Base-by-base conservation (phyloP, 805 yeast species). In the Metschnikowia colocasiae region DNA sequence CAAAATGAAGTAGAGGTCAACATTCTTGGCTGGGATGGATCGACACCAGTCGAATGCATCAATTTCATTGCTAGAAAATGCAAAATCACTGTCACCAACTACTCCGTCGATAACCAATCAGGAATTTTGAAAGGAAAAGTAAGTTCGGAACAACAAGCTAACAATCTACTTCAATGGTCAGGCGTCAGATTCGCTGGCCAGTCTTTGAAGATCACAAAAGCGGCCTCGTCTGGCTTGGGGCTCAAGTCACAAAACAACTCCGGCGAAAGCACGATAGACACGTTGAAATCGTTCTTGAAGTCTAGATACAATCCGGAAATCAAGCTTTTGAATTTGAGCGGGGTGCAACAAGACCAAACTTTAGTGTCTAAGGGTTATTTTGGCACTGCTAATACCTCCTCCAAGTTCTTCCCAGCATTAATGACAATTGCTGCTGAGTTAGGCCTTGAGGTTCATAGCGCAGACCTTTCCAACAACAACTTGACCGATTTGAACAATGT, bases 361-460 rank as follows among this genome's bases (percentile, higher is more conserved):
- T 70, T 92, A 34, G 68, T 64, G 10, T 67, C 75, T 16, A 76
- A 75, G 50, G 95, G 96, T 0, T 71, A 88, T 44, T 82, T 90
- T 51, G 76, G 79, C 13, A 68, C 82, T 4, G 69, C 78, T 13
- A 65, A 81, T 9, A 81, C 87, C 1, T 76, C 83, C 29, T 76
- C 91, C 12, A 94, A 92, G 64, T 83, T 90, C 77, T 89, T 92
- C 63, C 85, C 89, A 9, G 98, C 98, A 0, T 68, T 94, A 54
- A 80, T 92, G 85, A 87, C 85, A 61, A 66, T 92, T 7, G 96
- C 96, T 1, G 67, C 71, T 3, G 79, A 79, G 45, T 52, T 67
- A 44, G 71, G 71, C 47, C 51, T 72, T n/a, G 81, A 79, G 23
- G 84, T 90, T 3, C 84, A 82, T 26, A 83, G 89, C 48, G 79